A percentile compares a stretch with the other conserved stretches of the same genome.
Conservation (phyloP, 192 early-diverging fungal genomes). For the Diversispora epigaea region DNA sequence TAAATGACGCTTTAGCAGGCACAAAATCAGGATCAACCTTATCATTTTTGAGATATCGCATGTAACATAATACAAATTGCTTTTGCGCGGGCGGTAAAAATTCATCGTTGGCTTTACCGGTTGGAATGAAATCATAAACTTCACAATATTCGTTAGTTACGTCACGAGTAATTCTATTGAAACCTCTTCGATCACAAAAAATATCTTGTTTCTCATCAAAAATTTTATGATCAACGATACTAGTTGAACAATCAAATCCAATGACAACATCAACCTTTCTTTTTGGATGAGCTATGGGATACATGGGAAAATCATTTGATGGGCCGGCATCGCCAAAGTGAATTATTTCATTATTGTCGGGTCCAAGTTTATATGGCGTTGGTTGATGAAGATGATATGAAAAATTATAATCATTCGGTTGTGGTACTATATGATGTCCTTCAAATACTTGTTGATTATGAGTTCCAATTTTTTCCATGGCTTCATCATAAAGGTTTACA, state of each 20-base stretch:
- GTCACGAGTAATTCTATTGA: neutral
- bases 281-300: slow-evolving; percentile 65
- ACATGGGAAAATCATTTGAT: slow-evolving; percentile 80
- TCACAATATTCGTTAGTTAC: slow-evolving; percentile 15
- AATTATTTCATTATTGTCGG: neutral
- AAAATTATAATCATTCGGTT: neutral
- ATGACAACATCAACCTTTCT: slow-evolving; percentile 72
- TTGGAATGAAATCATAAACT: slow-evolving; percentile 27
- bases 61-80: slow-evolving; percentile 57
- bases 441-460: slow-evolving; percentile 15
- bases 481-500: neutral
- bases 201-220: slow-evolving; percentile 20
- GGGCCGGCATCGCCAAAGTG: slow-evolving; percentile 73
- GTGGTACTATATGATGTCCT: slow-evolving; percentile 22
- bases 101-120: neutral
- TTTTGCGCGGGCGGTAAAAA: slow-evolving; percentile 25
- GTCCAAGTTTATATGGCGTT: slow-evolving; percentile 13
- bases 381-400: slow-evolving; percentile 18
- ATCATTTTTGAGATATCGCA: slow-evolving; percentile 63
- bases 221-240: slow-evolving; percentile 1
- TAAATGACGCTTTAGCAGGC: slow-evolving; percentile 42
- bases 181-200: slow-evolving; percentile 10
- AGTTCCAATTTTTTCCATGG: slow-evolving; percentile 16
- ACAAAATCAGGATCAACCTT: slow-evolving; percentile 60
- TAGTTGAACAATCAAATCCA: slow-evolving; percentile 56